A percentile compares a stretch with the other conserved stretches of the same genome.
phyloP scores from a whole-genome alignment of 31 red algal species.

The Bonnemaisonia californica region DNA sequence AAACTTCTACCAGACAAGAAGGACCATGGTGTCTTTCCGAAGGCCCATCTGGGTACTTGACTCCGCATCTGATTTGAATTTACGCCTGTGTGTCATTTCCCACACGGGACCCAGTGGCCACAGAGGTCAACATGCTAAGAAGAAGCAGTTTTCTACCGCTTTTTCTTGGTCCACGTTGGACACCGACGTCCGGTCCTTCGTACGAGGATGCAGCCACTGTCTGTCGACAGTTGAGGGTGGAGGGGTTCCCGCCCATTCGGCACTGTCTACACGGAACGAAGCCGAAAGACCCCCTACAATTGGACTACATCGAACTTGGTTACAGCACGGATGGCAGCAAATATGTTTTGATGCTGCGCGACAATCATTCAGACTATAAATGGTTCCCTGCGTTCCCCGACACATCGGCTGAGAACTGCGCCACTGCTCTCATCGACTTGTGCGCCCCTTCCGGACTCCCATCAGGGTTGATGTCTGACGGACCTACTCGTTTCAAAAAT shows the following conservation, averaged over 20 bases:
- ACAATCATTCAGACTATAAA: not conserved
- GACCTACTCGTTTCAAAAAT: not conserved
- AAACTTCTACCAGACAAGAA: not conserved
- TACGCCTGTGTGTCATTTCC: constrained; percentile 36
- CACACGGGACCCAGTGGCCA: constrained; percentile 35
- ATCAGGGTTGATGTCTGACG: not conserved
- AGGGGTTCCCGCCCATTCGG: constrained; percentile 30
- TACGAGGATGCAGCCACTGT: constrained; percentile 37
- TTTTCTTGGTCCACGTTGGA: constrained; percentile 25
- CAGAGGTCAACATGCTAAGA: constrained; percentile 16
- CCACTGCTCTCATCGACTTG: not conserved
- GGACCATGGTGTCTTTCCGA: constrained; percentile 1
- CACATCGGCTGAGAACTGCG: constrained; percentile 1
- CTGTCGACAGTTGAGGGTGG: constrained; percentile 33
- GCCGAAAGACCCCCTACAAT: constrained; percentile 34
- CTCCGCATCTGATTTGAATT: constrained; percentile 1
- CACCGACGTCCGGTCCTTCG: constrained; percentile 30
- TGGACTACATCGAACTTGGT: constrained; percentile 30
- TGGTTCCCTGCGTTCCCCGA: constrained; percentile 2
- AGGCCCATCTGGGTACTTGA: constrained; percentile 30
- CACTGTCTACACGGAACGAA: constrained; percentile 11
- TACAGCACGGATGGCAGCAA: not conserved
- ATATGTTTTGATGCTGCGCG: constrained; percentile 10
- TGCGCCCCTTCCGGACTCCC: constrained; percentile 2
- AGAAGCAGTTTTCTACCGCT: constrained; percentile 6